phyloP scores from a whole-genome alignment of 495 filamentous ascomycete genomes.

The Penicillium nucicola region DNA sequence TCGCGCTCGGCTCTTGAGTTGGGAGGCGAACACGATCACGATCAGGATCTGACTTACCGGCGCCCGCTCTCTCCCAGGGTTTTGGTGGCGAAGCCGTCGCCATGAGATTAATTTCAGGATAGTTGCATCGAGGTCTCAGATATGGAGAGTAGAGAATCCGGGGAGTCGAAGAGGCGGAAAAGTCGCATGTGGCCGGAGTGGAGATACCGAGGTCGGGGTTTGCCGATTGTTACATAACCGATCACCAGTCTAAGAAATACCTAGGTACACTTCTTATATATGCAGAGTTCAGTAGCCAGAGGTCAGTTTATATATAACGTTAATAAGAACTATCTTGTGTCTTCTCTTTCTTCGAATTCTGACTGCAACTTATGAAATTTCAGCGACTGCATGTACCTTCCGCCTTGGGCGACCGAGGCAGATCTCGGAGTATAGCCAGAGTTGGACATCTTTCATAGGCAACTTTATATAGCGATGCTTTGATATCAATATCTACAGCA shows the following conservation, averaged over 20 bases:
- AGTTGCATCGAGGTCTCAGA: constrained; percentile 30
- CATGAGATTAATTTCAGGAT: constrained; percentile 34
- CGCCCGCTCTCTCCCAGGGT: constrained; percentile 86
- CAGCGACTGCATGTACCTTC: constrained; percentile 12
- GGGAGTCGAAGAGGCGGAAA: constrained; percentile 12
- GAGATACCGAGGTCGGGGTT: constrained; percentile 32
- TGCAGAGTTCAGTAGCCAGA: too few relatives aligned
- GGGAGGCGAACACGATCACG: constrained; percentile 9
- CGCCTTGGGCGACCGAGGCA: constrained; percentile 5
- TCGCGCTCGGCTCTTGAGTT: constrained; percentile 6
- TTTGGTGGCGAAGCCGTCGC: constrained; percentile 82
- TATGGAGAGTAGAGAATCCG: constrained; percentile 15
- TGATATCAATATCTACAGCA: too few relatives aligned
- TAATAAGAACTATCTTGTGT: too few relatives aligned
- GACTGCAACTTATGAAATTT: too few relatives aligned
- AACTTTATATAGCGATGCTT: too few relatives aligned
- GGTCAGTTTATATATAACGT: too few relatives aligned
- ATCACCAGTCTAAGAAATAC: too few relatives aligned
- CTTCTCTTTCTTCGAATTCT: background rate
- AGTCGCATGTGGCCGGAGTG: constrained; percentile 29
- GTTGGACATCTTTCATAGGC: too few relatives aligned
- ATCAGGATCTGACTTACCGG: constrained; percentile 35
- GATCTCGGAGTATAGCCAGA: background rate
- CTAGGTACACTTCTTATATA: too few relatives aligned
- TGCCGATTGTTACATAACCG: constrained; percentile 7